Conservation (phyloP, 352 stramenopile genomes). For the Phytophthora pisi region DNA sequence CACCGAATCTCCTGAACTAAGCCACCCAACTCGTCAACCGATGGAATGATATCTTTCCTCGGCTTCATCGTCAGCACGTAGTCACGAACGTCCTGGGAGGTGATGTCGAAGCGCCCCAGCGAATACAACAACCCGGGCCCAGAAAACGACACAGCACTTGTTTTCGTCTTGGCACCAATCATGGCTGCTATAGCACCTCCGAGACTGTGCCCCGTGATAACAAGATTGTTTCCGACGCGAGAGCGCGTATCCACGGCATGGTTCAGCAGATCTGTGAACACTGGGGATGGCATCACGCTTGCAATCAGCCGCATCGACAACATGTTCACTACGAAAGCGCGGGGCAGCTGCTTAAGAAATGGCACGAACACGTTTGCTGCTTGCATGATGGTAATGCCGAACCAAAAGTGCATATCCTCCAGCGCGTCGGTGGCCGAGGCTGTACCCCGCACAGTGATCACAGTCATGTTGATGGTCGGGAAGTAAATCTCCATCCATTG, state of each 20-base stretch:
- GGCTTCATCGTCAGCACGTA: conserved; percentile 86
- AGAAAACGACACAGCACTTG: conserved; percentile 77
- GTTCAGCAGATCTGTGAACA: conserved; percentile 64
- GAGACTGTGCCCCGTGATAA: conserved; percentile 81
- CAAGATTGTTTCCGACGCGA: conserved; percentile 60
- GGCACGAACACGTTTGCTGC: conserved; percentile 79
- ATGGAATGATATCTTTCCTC: conserved; percentile 76
- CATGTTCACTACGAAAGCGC: conserved; percentile 70
- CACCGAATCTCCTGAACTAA: conserved; percentile 83
- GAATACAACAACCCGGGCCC: conserved; percentile 77
- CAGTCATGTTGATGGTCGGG: conserved; percentile 77
- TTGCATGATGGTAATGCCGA: conserved; percentile 88
- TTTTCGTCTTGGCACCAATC: conserved; percentile 76
- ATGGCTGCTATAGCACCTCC: conserved; percentile 79
- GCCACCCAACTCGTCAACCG: conserved; percentile 75
- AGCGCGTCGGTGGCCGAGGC: conserved; percentile 78
- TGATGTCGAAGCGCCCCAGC: conserved; percentile 69
- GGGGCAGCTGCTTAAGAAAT: conserved; percentile 84
- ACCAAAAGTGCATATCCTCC: conserved; percentile 88
- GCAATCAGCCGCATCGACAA: conserved; percentile 77
- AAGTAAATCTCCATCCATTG: conserved; percentile 88
- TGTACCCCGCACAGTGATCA: conserved; percentile 81
- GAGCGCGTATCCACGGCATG: conserved; percentile 50
- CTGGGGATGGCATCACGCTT: conserved; percentile 63
- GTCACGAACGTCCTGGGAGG: conserved; percentile 65